Evolutionary conservation across 768 basidiomycete species (phyloP).

Genomic region (Agaricus blazei): DNA sequence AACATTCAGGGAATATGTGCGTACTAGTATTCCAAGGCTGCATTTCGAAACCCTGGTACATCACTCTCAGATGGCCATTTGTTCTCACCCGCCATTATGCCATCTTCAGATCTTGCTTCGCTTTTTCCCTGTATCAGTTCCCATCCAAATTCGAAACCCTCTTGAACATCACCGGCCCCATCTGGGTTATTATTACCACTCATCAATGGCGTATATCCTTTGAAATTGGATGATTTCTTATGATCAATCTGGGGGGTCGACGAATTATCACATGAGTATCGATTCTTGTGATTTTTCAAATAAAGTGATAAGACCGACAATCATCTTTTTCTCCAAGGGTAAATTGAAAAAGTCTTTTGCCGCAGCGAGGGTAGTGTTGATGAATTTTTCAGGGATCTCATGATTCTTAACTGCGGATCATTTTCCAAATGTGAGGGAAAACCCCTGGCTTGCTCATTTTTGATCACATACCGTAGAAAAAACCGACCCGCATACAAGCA

Average conservation of each 20-base stretch:
- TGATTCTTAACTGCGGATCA: constrained; percentile 64
- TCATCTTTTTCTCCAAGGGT: constrained; percentile 57
- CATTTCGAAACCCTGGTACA: constrained; percentile 53
- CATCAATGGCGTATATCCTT: constrained; percentile 66
- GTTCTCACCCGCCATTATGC: constrained; percentile 67
- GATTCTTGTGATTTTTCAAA: background rate
- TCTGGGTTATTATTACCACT: constrained; percentile 73
- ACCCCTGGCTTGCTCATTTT: background rate
- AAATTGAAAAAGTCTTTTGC: constrained; percentile 66
- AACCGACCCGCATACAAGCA: constrained; percentile 79
- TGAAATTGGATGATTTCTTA: constrained; percentile 64
- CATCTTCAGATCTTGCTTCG: constrained; percentile 25
- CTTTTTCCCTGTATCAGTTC: constrained; percentile 35
- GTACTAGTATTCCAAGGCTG: constrained; percentile 64
- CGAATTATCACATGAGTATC: background rate
- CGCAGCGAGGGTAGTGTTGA: constrained; percentile 38
- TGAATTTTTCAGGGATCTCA: constrained; percentile 51
- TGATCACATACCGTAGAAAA: constrained; percentile 62
- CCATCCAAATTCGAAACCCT: constrained; percentile 86
- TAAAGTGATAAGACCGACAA: constrained; percentile 34
- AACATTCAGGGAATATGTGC: constrained; percentile 15
- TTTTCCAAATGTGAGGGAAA: background rate
- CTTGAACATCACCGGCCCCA: constrained; percentile 83
- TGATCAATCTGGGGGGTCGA: constrained; percentile 52
- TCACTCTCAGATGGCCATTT: constrained; percentile 61